phyloP scores from a whole-genome alignment of 495 filamentous ascomycete species.

The Tuber umbilicatum region DNA sequence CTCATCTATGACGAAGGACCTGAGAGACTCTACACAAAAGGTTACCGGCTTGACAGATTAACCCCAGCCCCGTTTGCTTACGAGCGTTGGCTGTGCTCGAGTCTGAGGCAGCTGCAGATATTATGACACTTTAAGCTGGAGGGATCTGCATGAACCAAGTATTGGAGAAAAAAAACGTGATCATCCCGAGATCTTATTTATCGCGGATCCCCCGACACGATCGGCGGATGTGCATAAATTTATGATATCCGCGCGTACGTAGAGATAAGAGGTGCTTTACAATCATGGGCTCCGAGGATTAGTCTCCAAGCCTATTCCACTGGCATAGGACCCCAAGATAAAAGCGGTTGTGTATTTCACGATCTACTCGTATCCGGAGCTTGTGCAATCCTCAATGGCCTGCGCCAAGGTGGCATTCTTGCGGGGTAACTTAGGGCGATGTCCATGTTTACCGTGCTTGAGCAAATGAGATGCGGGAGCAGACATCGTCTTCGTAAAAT shows the following conservation, averaged over 20 bases:
- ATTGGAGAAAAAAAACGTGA: background rate
- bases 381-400: background rate
- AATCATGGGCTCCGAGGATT: background rate
- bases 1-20: background rate
- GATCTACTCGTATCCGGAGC: background rate
- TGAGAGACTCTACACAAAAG: background rate
- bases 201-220: background rate
- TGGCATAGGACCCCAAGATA: background rate
- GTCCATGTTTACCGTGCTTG: background rate
- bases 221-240: background rate
- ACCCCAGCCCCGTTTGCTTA: background rate
- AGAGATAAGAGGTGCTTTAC: background rate
- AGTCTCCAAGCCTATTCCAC: background rate
- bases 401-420: background rate
- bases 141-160: background rate
- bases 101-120: background rate
- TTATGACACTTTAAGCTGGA: background rate
- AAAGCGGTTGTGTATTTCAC: background rate
- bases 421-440: background rate
- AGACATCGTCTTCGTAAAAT: background rate
- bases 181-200: background rate
- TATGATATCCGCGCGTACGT: background rate
- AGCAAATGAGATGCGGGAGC: background rate
- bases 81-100: too few species aligned
- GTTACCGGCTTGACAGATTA: background rate